Evolutionary conservation across 352 stramenopile species (phyloP).

Genomic region (Globisporangium barbulae): DNA sequence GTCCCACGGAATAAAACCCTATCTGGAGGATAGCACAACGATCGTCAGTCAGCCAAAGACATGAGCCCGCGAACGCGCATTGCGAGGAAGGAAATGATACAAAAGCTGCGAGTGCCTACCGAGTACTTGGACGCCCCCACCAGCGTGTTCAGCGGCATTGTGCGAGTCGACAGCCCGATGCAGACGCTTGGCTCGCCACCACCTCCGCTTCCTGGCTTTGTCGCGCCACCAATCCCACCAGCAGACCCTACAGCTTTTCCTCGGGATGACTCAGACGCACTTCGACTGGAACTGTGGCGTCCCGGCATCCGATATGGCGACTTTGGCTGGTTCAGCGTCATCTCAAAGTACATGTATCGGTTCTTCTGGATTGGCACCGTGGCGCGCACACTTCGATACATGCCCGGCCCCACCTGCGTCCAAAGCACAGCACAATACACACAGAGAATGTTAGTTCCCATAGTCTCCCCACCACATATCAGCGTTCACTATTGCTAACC

Average conservation of each 20-base stretch:
- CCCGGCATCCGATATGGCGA: slow-evolving; percentile 27
- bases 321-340: slow-evolving; percentile 55
- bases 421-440: not conserved
- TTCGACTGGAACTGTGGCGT: slow-evolving; percentile 10
- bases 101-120: slow-evolving; percentile 28
- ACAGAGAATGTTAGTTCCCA: not conserved
- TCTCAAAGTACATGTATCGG: slow-evolving; percentile 87
- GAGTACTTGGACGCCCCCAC: slow-evolving; percentile 78
- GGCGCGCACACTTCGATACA: slow-evolving; percentile 79
- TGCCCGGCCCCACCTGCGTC: slow-evolving; percentile 39
- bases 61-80: not conserved
- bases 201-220: slow-evolving; percentile 8
- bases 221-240: slow-evolving; percentile 3
- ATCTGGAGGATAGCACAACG: slow-evolving; percentile 37
- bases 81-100: not conserved
- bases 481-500: not conserved
- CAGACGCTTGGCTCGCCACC: slow-evolving; percentile 65
- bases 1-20: slow-evolving; percentile 77
- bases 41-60: not conserved
- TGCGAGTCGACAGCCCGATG: slow-evolving; percentile 71
- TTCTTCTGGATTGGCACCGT: slow-evolving; percentile 58
- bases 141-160: slow-evolving; percentile 78
- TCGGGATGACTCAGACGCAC: slow-evolving; percentile 11
- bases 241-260: not conserved
- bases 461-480: not conserved